Evolutionary conservation across 2,329 filamentous ascomycete species (phyloP), one percentile per base, ranked within the genome.

Genomic region (Phaeosphaeriaceae sp.): DNA sequence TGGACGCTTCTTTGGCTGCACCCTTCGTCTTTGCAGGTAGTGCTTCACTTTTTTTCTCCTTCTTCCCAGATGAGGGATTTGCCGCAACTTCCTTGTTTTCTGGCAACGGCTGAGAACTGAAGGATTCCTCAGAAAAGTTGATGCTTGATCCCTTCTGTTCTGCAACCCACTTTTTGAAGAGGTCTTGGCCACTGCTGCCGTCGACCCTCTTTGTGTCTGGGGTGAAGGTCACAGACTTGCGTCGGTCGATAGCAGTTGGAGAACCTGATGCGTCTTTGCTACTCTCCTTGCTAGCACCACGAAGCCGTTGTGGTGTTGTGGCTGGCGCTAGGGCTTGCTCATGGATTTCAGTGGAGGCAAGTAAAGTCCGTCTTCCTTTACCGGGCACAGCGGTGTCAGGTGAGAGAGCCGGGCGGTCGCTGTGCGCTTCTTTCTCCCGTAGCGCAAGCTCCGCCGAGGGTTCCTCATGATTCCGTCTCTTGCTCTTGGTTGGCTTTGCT

Each of bases 151-250:
- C 70, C 50, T 74, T 73, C 45, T 75, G 72, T 49, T 77, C 74
- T 11, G 67, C 61, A 13, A 69, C 77, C 83, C 83, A 86, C 56
- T 80, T 76, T 60, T 82, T 81, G 75, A 84, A 85, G 40, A 84
- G 74, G 48, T 81, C 78, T 57, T 83, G 81, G 49, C 81, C 81
- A 54, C 81, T 85, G 58, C 83, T 81, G 20, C 84, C 85, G 72
- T 89, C 86, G 47, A 82, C 75, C 7, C 74, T 77, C 70, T 90
- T 89, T 2, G 86, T 88, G 51, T 88, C 87, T 7, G 85, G 80
- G 1, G 87, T 85, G 70, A 91, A 90, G 1, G 86, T 84, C 9
- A 91, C 88, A 3, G 85, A 87, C 71, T 89, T 89, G 61, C 79
- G 79, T 41, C 70, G 70, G 40, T 70, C 69, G 13, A 65, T 61